Evolutionary conservation across 495 filamentous ascomycete genomes (phyloP).

Genomic region (Daldinia concentrica): DNA sequence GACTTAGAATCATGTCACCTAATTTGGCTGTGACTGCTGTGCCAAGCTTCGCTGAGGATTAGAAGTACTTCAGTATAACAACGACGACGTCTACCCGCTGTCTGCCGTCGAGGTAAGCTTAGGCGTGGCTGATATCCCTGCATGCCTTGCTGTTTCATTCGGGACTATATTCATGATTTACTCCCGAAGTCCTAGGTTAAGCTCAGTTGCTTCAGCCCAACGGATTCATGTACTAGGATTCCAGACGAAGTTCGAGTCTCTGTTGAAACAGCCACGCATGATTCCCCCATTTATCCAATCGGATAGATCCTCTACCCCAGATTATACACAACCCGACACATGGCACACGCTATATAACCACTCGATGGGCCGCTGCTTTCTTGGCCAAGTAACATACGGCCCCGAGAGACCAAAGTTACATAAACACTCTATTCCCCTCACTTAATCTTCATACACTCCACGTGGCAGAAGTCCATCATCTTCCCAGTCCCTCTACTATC

Average conservation of each 20-base stretch:
- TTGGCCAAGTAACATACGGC: neutral
- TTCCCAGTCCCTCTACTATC: neutral
- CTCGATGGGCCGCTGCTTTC: neutral
- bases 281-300: constrained; percentile 11
- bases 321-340: constrained; percentile 4
- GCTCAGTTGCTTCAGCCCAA: neutral
- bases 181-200: constrained; percentile 14
- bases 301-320: constrained; percentile 1
- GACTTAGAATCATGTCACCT: neutral
- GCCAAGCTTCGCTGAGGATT: neutral
- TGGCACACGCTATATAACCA: neutral
- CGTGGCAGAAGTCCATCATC: constrained; percentile 1
- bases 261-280: constrained; percentile 7
- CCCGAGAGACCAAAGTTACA: neutral
- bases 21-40: neutral
- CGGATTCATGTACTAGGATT: neutral
- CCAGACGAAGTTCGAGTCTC: neutral
- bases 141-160: neutral
- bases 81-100: neutral
- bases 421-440: neutral
- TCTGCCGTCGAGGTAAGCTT: neutral
- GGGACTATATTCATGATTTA: neutral
- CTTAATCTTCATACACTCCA: neutral
- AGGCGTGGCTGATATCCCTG: neutral
- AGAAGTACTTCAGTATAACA: neutral